Conservation (phyloP, 768 basidiomycete species). For the Suillus hirtellus region DNA sequence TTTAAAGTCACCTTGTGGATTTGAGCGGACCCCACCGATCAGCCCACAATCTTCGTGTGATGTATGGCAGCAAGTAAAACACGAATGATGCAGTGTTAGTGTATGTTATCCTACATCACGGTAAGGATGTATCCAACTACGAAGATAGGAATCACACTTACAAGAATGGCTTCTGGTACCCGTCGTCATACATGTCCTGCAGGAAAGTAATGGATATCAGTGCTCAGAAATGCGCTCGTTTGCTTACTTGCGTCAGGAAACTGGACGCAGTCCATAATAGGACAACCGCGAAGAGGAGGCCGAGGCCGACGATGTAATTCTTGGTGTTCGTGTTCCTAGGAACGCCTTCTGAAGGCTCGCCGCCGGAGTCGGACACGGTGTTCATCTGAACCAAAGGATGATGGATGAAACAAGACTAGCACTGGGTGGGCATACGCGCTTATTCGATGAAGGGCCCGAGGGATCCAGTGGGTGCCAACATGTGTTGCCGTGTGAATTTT, state of each 20-base stretch:
- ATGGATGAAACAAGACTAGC: neutral
- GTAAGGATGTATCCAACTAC: slow-evolving; percentile 7
- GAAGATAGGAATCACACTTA: slow-evolving; percentile 23
- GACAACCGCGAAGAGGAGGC: slow-evolving; percentile 72
- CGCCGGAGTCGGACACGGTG: slow-evolving; percentile 15
- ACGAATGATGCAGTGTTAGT: slow-evolving; percentile 89
- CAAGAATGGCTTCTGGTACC: slow-evolving; percentile 92
- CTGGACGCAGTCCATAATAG: slow-evolving; percentile 87
- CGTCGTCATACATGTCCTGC: slow-evolving; percentile 55
- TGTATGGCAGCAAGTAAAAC: slow-evolving; percentile 72
- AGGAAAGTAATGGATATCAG: slow-evolving; percentile 13
- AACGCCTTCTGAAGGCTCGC: slow-evolving; percentile 17
- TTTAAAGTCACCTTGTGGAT: slow-evolving; percentile 14
- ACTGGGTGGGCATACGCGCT: neutral
- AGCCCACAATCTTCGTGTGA: slow-evolving; percentile 35
- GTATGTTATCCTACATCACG: slow-evolving; percentile 74
- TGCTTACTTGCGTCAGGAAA: slow-evolving; percentile 77
- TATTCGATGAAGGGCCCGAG: neutral
- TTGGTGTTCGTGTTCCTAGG: slow-evolving; percentile 17
- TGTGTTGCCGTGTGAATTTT: slow-evolving; percentile 1
- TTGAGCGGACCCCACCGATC: slow-evolving; percentile 6
- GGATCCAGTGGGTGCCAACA: neutral
- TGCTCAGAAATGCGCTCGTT: neutral
- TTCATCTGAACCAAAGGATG: slow-evolving; percentile 20
- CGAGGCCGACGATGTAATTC: slow-evolving; percentile 60